These are phyloP conservation scores for Cutaneotrichosporon spelunceum DNA, from an alignment of 1,284 basidiomycete species.

Conservation along the genomic window DNA sequence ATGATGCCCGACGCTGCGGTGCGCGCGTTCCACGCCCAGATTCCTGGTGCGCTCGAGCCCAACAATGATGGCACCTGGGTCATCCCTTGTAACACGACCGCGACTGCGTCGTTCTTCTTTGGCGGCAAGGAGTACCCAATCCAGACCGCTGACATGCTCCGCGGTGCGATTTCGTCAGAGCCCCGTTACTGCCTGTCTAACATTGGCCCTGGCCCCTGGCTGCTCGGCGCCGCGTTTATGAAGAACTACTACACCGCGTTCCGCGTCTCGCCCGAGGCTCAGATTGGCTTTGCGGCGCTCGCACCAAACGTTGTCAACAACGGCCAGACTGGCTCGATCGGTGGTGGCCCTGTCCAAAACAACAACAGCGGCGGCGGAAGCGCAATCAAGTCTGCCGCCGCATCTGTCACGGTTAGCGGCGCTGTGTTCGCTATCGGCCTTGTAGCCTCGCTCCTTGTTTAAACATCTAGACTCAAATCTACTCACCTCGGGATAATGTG, in stretches of 20 bases:
- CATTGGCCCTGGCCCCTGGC: slow-evolving; percentile 23
- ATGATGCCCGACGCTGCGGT: slow-evolving; percentile 8
- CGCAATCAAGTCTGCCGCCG: neutral
- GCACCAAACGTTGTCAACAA: slow-evolving; percentile 16
- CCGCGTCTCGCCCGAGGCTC: slow-evolving; percentile 6
- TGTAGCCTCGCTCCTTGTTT: neutral
- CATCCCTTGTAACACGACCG: slow-evolving; percentile 64
- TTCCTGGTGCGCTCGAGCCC: neutral
- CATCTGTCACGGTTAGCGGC: neutral
- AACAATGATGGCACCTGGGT: slow-evolving; percentile 53
- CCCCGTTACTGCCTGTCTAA: neutral
- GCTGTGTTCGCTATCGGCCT: neutral
- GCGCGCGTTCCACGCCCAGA: slow-evolving; percentile 1
- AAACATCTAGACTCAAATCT: neutral
- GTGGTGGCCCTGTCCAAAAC: neutral
- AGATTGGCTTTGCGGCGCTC: slow-evolving; percentile 18
- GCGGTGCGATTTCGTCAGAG: slow-evolving; percentile 50
- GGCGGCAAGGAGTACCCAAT: slow-evolving; percentile 8
- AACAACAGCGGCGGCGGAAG: neutral
- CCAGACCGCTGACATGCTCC: slow-evolving; percentile 45
- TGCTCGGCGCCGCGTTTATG: slow-evolving; percentile 20
- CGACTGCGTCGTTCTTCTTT: slow-evolving; percentile 70
- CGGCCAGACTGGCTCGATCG: slow-evolving; percentile 1
- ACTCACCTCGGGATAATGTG: neutral
- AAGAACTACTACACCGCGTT: slow-evolving; percentile 21